Evolutionary conservation across 2,329 filamentous ascomycete species (phyloP).

Genomic region (Epicoccum nigrum): DNA sequence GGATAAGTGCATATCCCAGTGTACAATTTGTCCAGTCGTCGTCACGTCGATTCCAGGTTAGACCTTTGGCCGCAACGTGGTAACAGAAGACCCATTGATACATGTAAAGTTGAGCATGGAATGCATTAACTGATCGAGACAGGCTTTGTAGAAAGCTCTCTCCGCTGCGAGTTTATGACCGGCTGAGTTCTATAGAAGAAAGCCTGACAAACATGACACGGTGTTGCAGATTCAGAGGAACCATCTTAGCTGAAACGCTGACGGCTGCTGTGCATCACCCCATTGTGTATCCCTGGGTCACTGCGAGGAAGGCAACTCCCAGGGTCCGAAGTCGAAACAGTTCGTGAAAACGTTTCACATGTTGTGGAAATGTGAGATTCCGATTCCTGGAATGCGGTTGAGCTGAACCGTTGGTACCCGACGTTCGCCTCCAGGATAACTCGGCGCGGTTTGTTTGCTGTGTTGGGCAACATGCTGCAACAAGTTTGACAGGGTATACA

Average conservation of each 20-base stretch:
- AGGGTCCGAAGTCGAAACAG: conserved; percentile 6
- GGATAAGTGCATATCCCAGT: too few relatives aligned
- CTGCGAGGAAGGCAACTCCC: conserved; percentile 3
- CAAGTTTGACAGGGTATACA: conserved; percentile 4
- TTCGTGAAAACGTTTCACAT: conserved; percentile 12
- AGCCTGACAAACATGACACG: too few relatives aligned
- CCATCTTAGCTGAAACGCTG: conserved; percentile 3
- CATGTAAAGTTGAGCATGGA: too few relatives aligned
- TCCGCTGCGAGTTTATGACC: too few relatives aligned
- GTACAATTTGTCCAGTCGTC: too few relatives aligned
- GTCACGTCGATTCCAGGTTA: too few relatives aligned
- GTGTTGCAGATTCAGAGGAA: too few relatives aligned
- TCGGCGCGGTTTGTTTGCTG: conserved; percentile 6
- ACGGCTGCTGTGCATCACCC: conserved; percentile 9
- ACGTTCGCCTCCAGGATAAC: not conserved
- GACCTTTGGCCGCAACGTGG: too few relatives aligned
- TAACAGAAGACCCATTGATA: too few relatives aligned
- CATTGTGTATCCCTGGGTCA: not conserved
- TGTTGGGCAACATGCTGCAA: conserved; percentile 5
- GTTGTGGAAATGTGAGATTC: conserved; percentile 8
- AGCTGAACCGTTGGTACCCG: conserved; percentile 2
- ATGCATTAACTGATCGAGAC: too few relatives aligned
- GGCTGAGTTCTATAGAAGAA: too few relatives aligned
- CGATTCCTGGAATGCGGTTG: conserved; percentile 12
- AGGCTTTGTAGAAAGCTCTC: too few relatives aligned